Percentiles rank a stretch among this genome's conserved stretches.
Evolutionary conservation across 306 rosid species (phyloP).

Genomic region (Canavalia gladiata): DNA sequence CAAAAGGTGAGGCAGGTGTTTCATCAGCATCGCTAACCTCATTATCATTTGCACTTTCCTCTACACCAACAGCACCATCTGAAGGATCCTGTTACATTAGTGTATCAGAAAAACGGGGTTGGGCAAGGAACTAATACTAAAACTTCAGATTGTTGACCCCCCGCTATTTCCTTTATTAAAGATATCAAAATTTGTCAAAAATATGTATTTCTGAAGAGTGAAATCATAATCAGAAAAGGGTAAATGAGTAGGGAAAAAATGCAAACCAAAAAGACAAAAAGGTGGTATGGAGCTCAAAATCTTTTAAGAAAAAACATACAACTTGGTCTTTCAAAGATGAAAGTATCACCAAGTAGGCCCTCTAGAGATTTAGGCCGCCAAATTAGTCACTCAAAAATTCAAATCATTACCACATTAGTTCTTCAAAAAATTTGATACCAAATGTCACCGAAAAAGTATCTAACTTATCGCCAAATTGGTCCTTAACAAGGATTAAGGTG

Average conservation of each 20-base stretch:
- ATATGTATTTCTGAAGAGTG: slow-evolving; percentile 1
- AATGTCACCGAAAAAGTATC: too few species aligned
- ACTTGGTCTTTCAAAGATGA: too few species aligned
- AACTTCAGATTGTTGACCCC: slow-evolving; percentile 37
- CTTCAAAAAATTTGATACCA: too few species aligned
- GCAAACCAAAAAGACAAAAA: neutral
- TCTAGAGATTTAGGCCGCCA: too few species aligned
- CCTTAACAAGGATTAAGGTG: too few species aligned
- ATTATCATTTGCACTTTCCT: slow-evolving; percentile 58
- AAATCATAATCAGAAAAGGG: slow-evolving; percentile 28
- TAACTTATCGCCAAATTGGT: too few species aligned
- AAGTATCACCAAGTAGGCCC: too few species aligned
- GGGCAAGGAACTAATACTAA: slow-evolving; percentile 35
- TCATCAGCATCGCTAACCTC: slow-evolving; percentile 61
- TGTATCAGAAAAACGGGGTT: slow-evolving; percentile 48
- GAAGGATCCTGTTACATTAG: slow-evolving; percentile 73
- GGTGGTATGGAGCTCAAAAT: slow-evolving; percentile 25
- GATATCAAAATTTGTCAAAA: slow-evolving; percentile 7
- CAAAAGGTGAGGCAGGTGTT: slow-evolving; percentile 61
- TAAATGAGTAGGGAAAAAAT: neutral
- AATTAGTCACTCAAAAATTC: too few species aligned
- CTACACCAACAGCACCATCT: slow-evolving; percentile 62
- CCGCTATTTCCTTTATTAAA: slow-evolving; percentile 6
- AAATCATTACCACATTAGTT: too few species aligned
- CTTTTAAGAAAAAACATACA: neutral